A percentile compares a stretch with the other conserved stretches of the same genome.
These are phyloP conservation scores for Thraustochytrium striatum DNA, from an alignment of 352 stramenopile species.

Conservation along the genomic window DNA sequence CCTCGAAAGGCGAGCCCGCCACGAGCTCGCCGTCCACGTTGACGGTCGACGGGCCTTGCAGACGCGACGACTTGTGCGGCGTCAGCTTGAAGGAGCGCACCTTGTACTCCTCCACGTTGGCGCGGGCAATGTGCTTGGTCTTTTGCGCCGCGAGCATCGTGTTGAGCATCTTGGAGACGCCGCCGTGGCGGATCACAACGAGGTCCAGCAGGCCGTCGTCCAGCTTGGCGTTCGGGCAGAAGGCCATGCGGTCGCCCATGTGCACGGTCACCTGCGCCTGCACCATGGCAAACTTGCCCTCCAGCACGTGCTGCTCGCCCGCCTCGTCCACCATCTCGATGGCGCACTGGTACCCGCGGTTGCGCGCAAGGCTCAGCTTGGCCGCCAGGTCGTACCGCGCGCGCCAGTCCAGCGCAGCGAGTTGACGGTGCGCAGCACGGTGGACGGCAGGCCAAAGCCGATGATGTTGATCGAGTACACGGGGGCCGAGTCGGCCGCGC, in stretches of 20 bases:
- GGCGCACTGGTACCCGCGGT: not conserved
- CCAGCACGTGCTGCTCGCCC: not conserved
- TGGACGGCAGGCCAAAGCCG: slow-evolving; percentile 35
- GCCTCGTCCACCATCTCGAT: slow-evolving; percentile 1
- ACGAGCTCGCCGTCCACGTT: slow-evolving; percentile 48
- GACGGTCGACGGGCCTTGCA: not conserved
- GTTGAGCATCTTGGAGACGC: not conserved
- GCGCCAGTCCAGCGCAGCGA: slow-evolving; percentile 27
- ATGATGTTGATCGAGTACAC: slow-evolving; percentile 50
- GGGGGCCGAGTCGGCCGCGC: not conserved
- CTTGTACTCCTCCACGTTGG: not conserved
- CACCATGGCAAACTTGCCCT: slow-evolving; percentile 46
- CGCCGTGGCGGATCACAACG: slow-evolving; percentile 28
- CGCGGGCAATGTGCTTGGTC: not conserved
- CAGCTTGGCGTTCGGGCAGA: slow-evolving; percentile 45
- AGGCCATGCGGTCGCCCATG: slow-evolving; percentile 44
- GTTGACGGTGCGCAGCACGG: slow-evolving; percentile 40
- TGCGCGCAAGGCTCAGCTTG: not conserved
- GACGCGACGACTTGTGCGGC: not conserved
- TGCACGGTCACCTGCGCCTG: slow-evolving; percentile 49
- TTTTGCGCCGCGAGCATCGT: not conserved
- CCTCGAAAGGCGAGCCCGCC: slow-evolving; percentile 11
- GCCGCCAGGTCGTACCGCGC: slow-evolving; percentile 50
- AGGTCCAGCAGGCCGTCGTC: slow-evolving; percentile 50
- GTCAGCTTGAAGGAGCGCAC: slow-evolving; percentile 36